Base-by-base conservation (phyloP, 1,139 yeast genomes). In the Kodamaea alishanica region DNA sequence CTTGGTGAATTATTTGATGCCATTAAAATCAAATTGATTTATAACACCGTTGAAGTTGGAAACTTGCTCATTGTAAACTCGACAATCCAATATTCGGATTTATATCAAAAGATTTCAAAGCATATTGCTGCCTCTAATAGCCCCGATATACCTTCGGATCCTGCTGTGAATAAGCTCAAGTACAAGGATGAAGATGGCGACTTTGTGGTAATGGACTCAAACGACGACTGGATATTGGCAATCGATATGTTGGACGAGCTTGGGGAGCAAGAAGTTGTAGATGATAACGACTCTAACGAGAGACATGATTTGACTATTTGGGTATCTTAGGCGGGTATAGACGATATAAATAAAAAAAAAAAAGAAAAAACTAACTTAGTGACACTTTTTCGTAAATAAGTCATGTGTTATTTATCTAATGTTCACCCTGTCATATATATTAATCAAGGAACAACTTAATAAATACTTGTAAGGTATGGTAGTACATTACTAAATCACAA, bases 111-210 rank as follows among this genome's bases (percentile, higher is more conserved):
- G 41, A 67, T 70, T 9, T 58, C 69, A n/a, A 54, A 60, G 24
- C 63, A 63, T 42, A 58, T 70, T 6, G 64, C 63, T 4, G 51
- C 63, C 5, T 59, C 66, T 36, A 56, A 60, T 5, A 22, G 15
- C 9, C 24, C 29, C 15, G 60, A 58, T 20, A 49, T 63, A 10
- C 51, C 55, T 30, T 70, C 64, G 39, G 74, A 67, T 46, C 61
- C 66, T 9, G 50, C 61, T 40, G 71, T 69, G 30, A 65, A 60
- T 45, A 76, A 82, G 53, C 71, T 92, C 46, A 84, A 84, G 59
- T 92, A 89, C 56, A 82, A 81, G 58, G 98, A 92, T 62, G 98
- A 92, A 61, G 98, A 92, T 58, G 97, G 95, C 12, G 98, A 92
- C 59, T 84, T 80, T 59, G 95, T 92, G 35, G 81, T 86, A 38